Evolutionary conservation across 495 filamentous ascomycete genomes (phyloP), one percentile per base, ranked within the genome.

Genomic region (Penicillium coffeae): DNA sequence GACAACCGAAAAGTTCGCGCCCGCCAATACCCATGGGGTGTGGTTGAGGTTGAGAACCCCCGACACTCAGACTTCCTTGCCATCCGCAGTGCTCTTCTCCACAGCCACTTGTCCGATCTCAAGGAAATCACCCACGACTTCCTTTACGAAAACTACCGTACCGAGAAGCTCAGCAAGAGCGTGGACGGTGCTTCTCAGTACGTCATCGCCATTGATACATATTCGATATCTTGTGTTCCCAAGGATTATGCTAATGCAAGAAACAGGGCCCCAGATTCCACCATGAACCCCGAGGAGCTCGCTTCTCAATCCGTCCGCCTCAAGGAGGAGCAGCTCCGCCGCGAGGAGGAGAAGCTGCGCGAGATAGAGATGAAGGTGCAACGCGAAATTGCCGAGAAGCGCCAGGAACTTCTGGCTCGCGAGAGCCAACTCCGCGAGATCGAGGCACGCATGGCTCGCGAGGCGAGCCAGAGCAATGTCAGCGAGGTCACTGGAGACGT

Each of bases 41-140:
- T 96, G 51, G 93, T 98, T 21, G 93, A 98, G 75, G 90, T 98
- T 49, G 93, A 98, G 70, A 98, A 98, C 77, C 93, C 93, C 57
- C 89, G 93, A 59, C 93, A 98, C 77, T 96, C 90, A 16, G 93
- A 98, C 70, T 98, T 98, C 81, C 71, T 98, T 49, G 93, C 93
- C 51, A 95, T 98, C 64, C 86, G 94, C 66, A 96, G 90, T 41
- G 93, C 93, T 44, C 83, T 98, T 30, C 79, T 98, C 41, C 94
- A 98, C 78, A 93, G 88, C 72, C 93, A 98, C 77, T 78, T 98
- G 48, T 93, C 92, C 21, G 93, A 98, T 67, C 75, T 98, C 52
- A 98, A 98, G 82, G 93, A 98, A 63, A 98, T 98, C 63, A 98
- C 93, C 27, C 94, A 98, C 68, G 93, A 97, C 65, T 98, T 98